Evolutionary conservation across 805 yeast species (phyloP), one percentile per base, ranked within the genome.

Genomic region (Teunomyces lycoperdinae): DNA sequence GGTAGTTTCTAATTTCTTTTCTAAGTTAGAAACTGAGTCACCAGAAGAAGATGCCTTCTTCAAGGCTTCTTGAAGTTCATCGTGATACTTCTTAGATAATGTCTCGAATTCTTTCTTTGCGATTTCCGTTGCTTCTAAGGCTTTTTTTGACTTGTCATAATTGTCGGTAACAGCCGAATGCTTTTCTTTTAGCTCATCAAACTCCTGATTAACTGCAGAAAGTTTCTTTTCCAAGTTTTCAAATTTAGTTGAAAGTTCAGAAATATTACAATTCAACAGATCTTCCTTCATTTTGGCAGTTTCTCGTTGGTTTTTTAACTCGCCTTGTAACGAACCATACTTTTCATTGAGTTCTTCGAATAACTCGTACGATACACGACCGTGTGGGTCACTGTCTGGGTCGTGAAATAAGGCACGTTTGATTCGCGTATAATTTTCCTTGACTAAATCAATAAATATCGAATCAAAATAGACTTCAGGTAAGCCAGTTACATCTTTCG

Each of bases 391-490:
- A 39, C 77, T 63, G 5, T 74, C 68, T 0, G 98, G 96, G 56
- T 83, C 89, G 51, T 83, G 85, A 31, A 82, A 83, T 31, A 92
- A 67, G 0, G 96, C 84, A 40, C 83, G 77, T 51, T 78, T 78
- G 26, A 94, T 80, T 49, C 97, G 75, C 7, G 66, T 55, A 51
- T 77, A 81, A 57, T 89, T 86, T 2, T 86, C 94, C 51, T 82
- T 83, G 38, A 94, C 68, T 44, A 90, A 68, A 3, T 69, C 70
- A 3, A 87, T 82, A 61, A 89, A 89, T 2, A 74, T 66, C 0
- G 78, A 61, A 49, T 84, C 85, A 59, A 94, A 85, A 57, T 78
- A 89, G 1, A 92, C 86, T 49, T 82, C 80, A 0, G 98, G 99
- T 36, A 92, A 75, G 1, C 99, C 99, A 1, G 96, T 83, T 2